Evolutionary conservation across 1,284 basidiomycete genomes (phyloP).

Genomic region (Macrocystidia cucumis): DNA sequence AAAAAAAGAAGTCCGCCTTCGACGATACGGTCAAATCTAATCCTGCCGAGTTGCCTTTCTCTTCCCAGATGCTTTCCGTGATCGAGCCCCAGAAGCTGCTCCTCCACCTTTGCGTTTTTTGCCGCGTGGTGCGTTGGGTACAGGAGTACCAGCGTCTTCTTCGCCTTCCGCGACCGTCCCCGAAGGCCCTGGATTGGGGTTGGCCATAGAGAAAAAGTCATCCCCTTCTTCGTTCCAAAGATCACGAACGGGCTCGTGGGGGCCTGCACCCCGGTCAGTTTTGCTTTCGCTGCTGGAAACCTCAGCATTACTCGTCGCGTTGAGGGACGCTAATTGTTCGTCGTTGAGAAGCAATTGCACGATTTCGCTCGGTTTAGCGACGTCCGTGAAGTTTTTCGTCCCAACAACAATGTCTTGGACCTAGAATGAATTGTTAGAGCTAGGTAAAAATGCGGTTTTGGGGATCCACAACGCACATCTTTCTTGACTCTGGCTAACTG

Average conservation of each 20-base stretch:
- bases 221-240: constrained; percentile 81
- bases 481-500: constrained; percentile 93
- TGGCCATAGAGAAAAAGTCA: constrained; percentile 66
- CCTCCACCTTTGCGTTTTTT: constrained; percentile 35
- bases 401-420: constrained; percentile 99
- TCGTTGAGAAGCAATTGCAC: constrained; percentile 94
- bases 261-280: constrained; percentile 12
- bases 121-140: constrained; percentile 24
- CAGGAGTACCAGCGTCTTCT: constrained; percentile 28
- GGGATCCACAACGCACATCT: constrained; percentile 55
- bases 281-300: constrained; percentile 30
- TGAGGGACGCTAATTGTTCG: constrained; percentile 73
- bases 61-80: constrained; percentile 32
- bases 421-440: constrained; percentile 28
- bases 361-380: constrained; percentile 95
- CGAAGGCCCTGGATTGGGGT: constrained; percentile 13
- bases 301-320: constrained; percentile 28
- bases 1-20: too few relatives aligned
- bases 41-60: constrained; percentile 17
- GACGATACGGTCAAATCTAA: too few relatives aligned
- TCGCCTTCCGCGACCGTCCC: constrained; percentile 25
- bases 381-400: constrained; percentile 89
- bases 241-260: constrained; percentile 46
- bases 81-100: constrained; percentile 29
- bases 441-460: constrained; percentile 3